These are phyloP conservation scores for Plantago ovata DNA, from an alignment of 257 asterid species.

Conservation along the genomic window DNA sequence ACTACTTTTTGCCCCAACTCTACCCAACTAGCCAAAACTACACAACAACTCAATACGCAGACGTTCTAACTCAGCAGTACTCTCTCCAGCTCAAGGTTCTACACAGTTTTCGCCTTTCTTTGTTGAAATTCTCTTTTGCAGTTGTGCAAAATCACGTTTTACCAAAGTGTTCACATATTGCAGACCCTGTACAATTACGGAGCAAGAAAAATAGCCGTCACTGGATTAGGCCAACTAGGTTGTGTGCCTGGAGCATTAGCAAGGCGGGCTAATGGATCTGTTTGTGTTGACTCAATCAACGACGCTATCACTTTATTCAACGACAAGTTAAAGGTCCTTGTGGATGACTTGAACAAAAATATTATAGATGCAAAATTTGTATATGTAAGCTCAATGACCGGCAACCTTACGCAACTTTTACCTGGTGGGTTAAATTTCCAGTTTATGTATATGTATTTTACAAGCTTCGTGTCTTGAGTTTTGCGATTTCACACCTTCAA, in stretches of 20 bases:
- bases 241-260: constrained; percentile 26
- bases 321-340: constrained; percentile 21
- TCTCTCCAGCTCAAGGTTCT: background rate
- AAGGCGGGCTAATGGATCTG: background rate
- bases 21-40: background rate
- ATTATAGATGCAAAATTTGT: constrained; percentile 24
- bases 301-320: constrained; percentile 26
- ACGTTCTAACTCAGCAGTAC: background rate
- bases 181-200: constrained; percentile 35
- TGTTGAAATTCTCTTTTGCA: too few relatives aligned
- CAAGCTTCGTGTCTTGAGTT: too few relatives aligned
- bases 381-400: constrained; percentile 8
- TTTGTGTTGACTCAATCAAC: constrained; percentile 20
- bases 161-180: too few relatives aligned
- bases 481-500: too few relatives aligned
- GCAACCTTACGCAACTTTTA: background rate
- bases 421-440: constrained; percentile 12
- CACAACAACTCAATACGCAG: background rate
- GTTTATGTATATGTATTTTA: too few relatives aligned
- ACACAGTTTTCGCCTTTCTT: too few relatives aligned
- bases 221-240: constrained; percentile 31
- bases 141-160: too few relatives aligned
- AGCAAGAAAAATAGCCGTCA: constrained; percentile 35
- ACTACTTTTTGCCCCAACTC: background rate
- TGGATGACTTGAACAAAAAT: constrained; percentile 21